phyloP scores from a whole-genome alignment of 768 basidiomycete species.

The Lactarius evosmus region DNA sequence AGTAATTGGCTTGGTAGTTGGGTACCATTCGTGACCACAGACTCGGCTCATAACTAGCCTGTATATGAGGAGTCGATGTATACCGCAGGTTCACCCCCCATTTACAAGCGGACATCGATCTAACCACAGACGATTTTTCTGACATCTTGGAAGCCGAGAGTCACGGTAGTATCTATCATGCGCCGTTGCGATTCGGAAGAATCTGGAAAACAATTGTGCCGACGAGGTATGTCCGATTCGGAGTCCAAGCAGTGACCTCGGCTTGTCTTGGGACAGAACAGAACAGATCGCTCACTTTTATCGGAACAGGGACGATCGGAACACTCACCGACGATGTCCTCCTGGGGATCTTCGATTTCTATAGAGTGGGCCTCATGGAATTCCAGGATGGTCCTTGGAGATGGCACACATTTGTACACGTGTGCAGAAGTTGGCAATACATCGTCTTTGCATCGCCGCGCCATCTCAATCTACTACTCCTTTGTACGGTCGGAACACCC shows the following conservation, averaged over 20 bases:
- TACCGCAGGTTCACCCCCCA: too few relatives aligned
- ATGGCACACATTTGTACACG: neutral
- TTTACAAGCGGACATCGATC: too few relatives aligned
- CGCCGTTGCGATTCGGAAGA: neutral
- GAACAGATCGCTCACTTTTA: neutral
- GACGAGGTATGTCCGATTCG: neutral
- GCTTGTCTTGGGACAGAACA: too few relatives aligned
- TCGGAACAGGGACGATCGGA: neutral
- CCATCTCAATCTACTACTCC: neutral
- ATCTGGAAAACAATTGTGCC: neutral
- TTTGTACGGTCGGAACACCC: neutral
- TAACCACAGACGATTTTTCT: neutral
- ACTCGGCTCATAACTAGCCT: too few relatives aligned
- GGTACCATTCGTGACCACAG: neutral
- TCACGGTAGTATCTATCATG: neutral
- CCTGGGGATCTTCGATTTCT: conserved; percentile 7
- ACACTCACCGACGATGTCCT: neutral
- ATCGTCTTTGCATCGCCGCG: neutral
- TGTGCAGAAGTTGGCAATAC: neutral
- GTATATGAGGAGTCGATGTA: too few relatives aligned
- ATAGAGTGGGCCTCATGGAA: too few relatives aligned
- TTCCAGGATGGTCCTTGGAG: neutral
- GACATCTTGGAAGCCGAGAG: neutral
- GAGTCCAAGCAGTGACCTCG: neutral
- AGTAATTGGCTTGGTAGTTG: too few relatives aligned